Evolutionary conservation across 495 filamentous ascomycete genomes (phyloP), one percentile per base, ranked within the genome.

Genomic region (Lichenothelia convexa): DNA sequence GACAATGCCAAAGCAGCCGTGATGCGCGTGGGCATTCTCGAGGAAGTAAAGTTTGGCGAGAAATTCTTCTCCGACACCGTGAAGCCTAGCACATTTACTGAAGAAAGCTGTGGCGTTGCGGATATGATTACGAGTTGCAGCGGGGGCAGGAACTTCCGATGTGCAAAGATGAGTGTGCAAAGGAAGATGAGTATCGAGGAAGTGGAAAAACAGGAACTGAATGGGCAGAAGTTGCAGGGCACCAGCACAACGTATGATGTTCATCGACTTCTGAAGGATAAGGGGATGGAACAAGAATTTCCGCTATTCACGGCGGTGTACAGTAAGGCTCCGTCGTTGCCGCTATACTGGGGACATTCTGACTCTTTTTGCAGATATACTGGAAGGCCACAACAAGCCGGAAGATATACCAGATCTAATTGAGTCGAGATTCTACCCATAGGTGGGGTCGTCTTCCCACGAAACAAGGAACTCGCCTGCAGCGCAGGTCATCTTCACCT

Each of bases 1-100:
- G 84, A 93, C 60, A 97, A 93, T 49, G 86, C 87, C 33, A 94
- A 94, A 61, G 83, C 89, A 27, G 89, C 89, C 16, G 75, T 97
- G 32, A 94, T 94, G 85, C 79, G 89, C 8, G 77, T 93, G 19
- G 89, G 89, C 6, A 67, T 97, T 36, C 64, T 91, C 35, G 89
- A 97, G 61, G 92, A 89, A 74, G 82, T 93, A 39, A 77, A 80
- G 42, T 99, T 99, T 46, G 86, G 85, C 24, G 78, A 82, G 56
- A 70, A 74, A 48, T 99, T 93, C 67, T 99, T 94, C 54, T 69
- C 70, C 8, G 70, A 81, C 36, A 76, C 76, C 1, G 77, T 89
- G 31, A 63, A 75, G 21, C 70, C 75, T 15, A 73, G 62, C 32
- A 95, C 91, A 4, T 93, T 99, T 57, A 93, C 85, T 12, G 84